These are phyloP conservation scores for Epichloe amarillans DNA, from an alignment of 2,329 filamentous ascomycete genomes.

Conservation along the genomic window DNA sequence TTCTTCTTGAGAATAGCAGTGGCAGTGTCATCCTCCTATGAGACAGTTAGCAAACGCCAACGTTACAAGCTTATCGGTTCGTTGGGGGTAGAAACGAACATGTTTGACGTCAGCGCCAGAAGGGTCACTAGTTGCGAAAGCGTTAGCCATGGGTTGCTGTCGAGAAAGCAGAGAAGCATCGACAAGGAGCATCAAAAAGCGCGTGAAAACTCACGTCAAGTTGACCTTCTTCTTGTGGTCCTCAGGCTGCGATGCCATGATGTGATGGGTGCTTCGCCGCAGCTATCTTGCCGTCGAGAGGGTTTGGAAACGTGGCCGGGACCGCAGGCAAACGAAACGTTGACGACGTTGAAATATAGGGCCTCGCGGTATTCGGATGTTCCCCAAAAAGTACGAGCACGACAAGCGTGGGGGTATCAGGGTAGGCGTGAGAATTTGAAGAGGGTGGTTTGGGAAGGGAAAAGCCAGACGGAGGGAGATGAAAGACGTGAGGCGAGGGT, in stretches of 20 bases:
- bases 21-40: constrained; percentile 73
- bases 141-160: not conserved
- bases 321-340: not conserved
- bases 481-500: constrained; percentile 10
- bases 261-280: constrained; percentile 25
- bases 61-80: constrained; percentile 5
- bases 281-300: constrained; percentile 13
- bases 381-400: not conserved
- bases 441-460: not conserved
- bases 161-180: not conserved
- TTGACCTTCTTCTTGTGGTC: constrained; percentile 75
- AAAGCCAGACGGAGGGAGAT: constrained; percentile 4
- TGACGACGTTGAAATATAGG: not conserved
- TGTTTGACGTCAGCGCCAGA: constrained; percentile 80
- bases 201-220: constrained; percentile 49
- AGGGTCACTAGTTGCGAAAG: constrained; percentile 51
- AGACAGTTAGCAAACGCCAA: constrained; percentile 15
- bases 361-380: not conserved
- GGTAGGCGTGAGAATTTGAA: constrained; percentile 8
- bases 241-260: constrained; percentile 56
- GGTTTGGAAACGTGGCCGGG: constrained; percentile 13
- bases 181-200: not conserved
- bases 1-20: constrained; percentile 99
- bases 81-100: constrained; percentile 37
- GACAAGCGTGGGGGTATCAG: not conserved